Evolutionary conservation across 805 yeast species (phyloP), one percentile per base, ranked within the genome.

Genomic region (Wickerhamiella musiphila): DNA sequence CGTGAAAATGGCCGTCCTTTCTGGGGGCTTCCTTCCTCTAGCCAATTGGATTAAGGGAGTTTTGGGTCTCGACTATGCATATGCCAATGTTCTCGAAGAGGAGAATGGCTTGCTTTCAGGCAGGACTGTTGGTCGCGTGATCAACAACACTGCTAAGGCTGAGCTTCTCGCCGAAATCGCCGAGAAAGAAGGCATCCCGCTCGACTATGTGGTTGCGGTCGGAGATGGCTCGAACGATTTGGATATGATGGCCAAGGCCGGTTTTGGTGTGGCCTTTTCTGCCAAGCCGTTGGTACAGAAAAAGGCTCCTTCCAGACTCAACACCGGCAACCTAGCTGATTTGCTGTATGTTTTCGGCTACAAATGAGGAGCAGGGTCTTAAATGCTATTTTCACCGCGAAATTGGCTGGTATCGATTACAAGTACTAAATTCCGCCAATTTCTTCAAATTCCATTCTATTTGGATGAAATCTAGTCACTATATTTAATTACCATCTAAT

Each of bases 171-270:
- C 61, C 29, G 66, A 70, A 35, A 52, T 56, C 26, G 61, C 61
- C 9, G 31, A 29, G 3, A 43, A 44, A 31, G 56, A 56, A 29
- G 32, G 29, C 10, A 41, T 56, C n/a, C 44, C 44, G 3, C 37
- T 52, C 7, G 40, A 35, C n/a, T 28, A 61, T 4, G 73, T 75
- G 1, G 74, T 78, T 28, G 94, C 94, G 30, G 78, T 86, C 23
- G 96, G 96, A 23, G 96, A 90, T 51, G 99, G 99, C 23, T 94
- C 96, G 16, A 90, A 90, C 48, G 99, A 90, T 56, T 60, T 90
- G 48, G 67, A 68, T 28, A 92, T 92, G 83, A 90, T 90, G 96
- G 66, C 60, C 2, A 69, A 57, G 10, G 94, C 94, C 2, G 96
- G 96, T 0, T 78, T 71, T 51, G 98, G 98, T 14, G 63, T 90